Evolutionary conservation across 1,284 basidiomycete species (phyloP), one percentile per base, ranked within the genome.

Genomic region (Kalmanozyma brasiliensis): DNA sequence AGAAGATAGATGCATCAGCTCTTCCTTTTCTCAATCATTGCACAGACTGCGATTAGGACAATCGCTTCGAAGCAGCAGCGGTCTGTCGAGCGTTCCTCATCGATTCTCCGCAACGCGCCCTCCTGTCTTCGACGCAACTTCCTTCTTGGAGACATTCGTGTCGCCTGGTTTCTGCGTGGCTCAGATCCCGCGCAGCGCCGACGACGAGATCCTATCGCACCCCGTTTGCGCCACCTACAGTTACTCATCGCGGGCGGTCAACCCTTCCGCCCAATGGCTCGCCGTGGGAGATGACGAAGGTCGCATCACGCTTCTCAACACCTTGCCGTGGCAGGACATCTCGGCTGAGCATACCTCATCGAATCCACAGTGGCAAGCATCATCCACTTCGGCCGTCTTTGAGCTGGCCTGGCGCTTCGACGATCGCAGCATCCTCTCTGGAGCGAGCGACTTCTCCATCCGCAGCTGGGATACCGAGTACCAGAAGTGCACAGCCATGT

Each of bases 231-330:
- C 70, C 9, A 57, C 73, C 2, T 78, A 78, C 57, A 68, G 66
- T 45, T 73, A 79, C 26, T 71, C 58, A 5, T 64, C 71, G 20
- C 52, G 66, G 40, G 52, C 67, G 8, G 64, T 63, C 49, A 52
- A 62, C 38, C 70, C 63, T 2, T 49, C 59, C 2, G 59, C 76
- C 16, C 77, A 76, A 48, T 79, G 76, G 66, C 73, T 81, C 2
- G 80, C 80, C 1, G 74, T 78, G 0, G 80, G 80, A 26, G 75
- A 77, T 51, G 78, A 80, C 57, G 76, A 79, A 40, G 79, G 80
- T 7, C 65, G 74, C 14, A 60, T 81, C 40, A 65, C 69, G 5
- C 66, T 81, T 4, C 45, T 80, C 51, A 66, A 81, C 46, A 81
- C 78, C 11, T 44, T 64, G 13, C 22, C 66, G 2, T 52, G 51